Evolutionary conservation across 2,329 filamentous ascomycete genomes (phyloP).

Genomic region (Aspergillus alliaceus): DNA sequence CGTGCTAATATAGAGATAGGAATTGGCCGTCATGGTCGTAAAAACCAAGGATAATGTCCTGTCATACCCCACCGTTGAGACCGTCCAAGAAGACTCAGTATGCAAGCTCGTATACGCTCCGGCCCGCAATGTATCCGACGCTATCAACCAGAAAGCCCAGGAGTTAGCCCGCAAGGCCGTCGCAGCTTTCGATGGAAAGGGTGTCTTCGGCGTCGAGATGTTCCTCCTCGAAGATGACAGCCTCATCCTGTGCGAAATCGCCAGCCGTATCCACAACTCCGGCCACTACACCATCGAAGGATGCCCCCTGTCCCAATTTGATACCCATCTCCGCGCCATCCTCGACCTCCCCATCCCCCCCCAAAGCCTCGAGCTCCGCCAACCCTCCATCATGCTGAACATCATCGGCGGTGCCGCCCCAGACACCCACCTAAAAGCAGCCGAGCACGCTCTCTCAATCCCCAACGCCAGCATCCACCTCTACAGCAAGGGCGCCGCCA

Average conservation of each 20-base stretch:
- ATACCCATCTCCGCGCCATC: slow-evolving; percentile 83
- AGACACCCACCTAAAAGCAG: slow-evolving; percentile 61
- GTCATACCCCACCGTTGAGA: slow-evolving; percentile 89
- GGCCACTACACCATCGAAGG: slow-evolving; percentile 96
- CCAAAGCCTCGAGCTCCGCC: slow-evolving; percentile 46
- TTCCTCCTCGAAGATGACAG: slow-evolving; percentile 75
- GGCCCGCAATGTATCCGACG: slow-evolving; percentile 66
- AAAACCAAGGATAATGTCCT: slow-evolving; percentile 75
- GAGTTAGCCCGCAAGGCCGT: slow-evolving; percentile 78
- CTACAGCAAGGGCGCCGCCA: slow-evolving; percentile 83
- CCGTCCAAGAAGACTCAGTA: slow-evolving; percentile 90
- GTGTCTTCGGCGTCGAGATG: slow-evolving; percentile 96
- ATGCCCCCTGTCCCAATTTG: slow-evolving; percentile 85
- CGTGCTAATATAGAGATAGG: slow-evolving; percentile 39
- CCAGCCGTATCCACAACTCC: slow-evolving; percentile 82
- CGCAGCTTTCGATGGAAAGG: slow-evolving; percentile 77
- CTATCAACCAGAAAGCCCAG: slow-evolving; percentile 66
- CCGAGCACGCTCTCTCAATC: slow-evolving; percentile 56
- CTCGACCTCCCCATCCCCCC: slow-evolving; percentile 65
- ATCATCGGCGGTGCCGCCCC: slow-evolving; percentile 59
- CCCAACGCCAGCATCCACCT: slow-evolving; percentile 71
- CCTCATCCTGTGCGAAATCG: slow-evolving; percentile 83
- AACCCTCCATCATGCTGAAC: slow-evolving; percentile 56
- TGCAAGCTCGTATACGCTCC: slow-evolving; percentile 91
- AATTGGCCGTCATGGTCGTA: slow-evolving; percentile 92